Evolutionary conservation across 1,139 yeast genomes (phyloP), one percentile per base, ranked within the genome.

Genomic region (Geotrichum fermentans): DNA sequence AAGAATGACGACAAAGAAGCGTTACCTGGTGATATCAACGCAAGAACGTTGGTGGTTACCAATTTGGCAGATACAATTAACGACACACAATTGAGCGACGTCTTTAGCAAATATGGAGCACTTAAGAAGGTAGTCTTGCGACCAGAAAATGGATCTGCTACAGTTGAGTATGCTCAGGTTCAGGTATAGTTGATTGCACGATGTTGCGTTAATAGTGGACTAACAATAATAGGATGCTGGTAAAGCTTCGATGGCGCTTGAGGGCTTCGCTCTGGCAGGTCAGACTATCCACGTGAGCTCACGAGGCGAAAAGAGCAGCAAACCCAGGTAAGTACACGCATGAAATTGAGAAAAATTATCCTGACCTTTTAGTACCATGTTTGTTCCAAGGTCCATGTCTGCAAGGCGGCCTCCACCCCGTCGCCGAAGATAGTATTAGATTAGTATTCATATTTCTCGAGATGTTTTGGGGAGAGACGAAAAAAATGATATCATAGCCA

Each of bases 91-190:
- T 46, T 73, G 10, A 45, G 48, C 13, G 52, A 55, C 6, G 38
- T 69, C 7, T 75, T 78, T 55, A 63, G 60, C 2, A 63, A 66
- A 43, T 73, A 60, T 57, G 84, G 83, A 1, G 58, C 61, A 0
- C 71, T 86, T 11, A 81, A 79, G 1, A 70, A 70, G 20, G 64
- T 82, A 0, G 68, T 73, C 16, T 61, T 81, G 18, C 73, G 72
- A 38, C 77, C 84, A 0, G 75, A 72, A 29, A 59, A 64, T n/a
- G 63, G 66, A 2, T 77, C 77, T 1, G 87, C 84, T 0, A 59
- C 79, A 14, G 71, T 84, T 2, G 79, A 79, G 56, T 81, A 78
- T 57, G 65, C 61, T 21, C 65, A 64, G 4, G 69, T 72, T 0
- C 61, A 67, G 11, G 56, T 41, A 41, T 11, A 38, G 3, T 11